phyloP scores from a whole-genome alignment of 768 basidiomycete genomes.

The Lactifluus subvellereus region DNA sequence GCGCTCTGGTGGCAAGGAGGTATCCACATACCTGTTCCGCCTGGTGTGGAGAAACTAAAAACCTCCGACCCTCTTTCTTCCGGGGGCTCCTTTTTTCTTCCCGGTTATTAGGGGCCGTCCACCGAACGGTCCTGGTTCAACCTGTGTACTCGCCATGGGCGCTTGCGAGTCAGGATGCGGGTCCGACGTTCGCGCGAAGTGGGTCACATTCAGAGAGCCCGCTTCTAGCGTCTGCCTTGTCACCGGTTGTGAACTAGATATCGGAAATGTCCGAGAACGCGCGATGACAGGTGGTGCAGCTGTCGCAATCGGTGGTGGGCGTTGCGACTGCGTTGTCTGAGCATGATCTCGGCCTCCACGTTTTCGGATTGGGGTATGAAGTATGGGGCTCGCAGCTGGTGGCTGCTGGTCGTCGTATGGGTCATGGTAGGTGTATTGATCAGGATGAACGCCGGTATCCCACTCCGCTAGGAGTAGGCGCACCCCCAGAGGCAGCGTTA shows the following conservation, averaged over 20 bases:
- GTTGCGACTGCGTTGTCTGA: background rate
- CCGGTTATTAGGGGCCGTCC: constrained; percentile 39
- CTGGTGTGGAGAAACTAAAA: constrained; percentile 40
- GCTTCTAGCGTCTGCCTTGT: background rate
- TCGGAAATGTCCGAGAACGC: background rate
- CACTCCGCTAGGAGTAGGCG: constrained; percentile 64
- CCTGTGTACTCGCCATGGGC: constrained; percentile 57
- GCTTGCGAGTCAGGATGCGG: background rate
- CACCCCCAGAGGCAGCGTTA: constrained; percentile 42
- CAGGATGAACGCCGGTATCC: constrained; percentile 50
- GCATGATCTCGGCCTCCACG: background rate
- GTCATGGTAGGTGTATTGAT: constrained; percentile 47
- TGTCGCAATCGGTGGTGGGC: background rate
- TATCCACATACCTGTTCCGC: background rate
- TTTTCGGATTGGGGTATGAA: background rate
- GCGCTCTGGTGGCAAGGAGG: background rate
- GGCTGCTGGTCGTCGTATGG: constrained; percentile 39
- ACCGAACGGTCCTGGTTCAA: constrained; percentile 65
- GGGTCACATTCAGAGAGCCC: background rate
- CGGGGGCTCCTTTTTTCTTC: constrained; percentile 45
- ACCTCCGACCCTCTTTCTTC: constrained; percentile 68
- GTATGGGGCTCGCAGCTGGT: background rate
- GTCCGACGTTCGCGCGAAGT: background rate
- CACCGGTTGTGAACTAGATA: constrained; percentile 2
- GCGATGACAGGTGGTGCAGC: background rate